These are phyloP conservation scores for Kodamaea ohmeri DNA, from an alignment of 1,139 yeast species.

Conservation along the genomic window DNA sequence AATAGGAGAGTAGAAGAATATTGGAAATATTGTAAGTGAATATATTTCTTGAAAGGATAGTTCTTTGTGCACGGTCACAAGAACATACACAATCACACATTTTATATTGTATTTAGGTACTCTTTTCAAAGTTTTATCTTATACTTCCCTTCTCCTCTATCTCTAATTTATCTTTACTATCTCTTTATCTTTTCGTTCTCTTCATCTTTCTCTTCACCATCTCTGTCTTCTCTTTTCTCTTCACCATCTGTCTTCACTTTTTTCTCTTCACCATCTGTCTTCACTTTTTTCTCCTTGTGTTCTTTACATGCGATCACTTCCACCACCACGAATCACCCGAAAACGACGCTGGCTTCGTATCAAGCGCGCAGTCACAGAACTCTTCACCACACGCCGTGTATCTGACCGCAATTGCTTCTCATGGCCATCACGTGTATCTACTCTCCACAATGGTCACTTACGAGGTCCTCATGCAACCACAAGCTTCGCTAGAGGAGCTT, in stretches of 20 bases:
- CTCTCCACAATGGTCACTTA: background rate
- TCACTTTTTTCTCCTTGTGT: background rate
- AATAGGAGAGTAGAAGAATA: too few relatives aligned
- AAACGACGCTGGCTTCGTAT: constrained; percentile 38
- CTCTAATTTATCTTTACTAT: too few relatives aligned
- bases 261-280: background rate
- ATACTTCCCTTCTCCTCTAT: too few relatives aligned
- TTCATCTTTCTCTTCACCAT: constrained; percentile 1
- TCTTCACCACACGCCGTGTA: constrained; percentile 25
- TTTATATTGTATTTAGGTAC: too few relatives aligned
- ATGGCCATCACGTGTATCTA: constrained; percentile 1
- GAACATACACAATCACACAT: too few relatives aligned
- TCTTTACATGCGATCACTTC: constrained; percentile 8
- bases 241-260: too few relatives aligned
- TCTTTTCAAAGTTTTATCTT: too few relatives aligned
- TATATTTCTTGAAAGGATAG: too few relatives aligned
- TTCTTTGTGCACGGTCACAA: too few relatives aligned
- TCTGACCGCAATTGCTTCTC: constrained; percentile 31
- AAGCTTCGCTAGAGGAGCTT: background rate
- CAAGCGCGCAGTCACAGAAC: constrained; percentile 28
- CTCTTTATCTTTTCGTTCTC: too few relatives aligned
- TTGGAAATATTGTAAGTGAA: too few relatives aligned
- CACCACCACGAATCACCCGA: constrained; percentile 34
- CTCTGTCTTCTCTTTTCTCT: background rate
- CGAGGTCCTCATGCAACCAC: background rate